phyloP scores from a whole-genome alignment of 129 eudicot species.

The Helichrysum umbraculigerum region DNA sequence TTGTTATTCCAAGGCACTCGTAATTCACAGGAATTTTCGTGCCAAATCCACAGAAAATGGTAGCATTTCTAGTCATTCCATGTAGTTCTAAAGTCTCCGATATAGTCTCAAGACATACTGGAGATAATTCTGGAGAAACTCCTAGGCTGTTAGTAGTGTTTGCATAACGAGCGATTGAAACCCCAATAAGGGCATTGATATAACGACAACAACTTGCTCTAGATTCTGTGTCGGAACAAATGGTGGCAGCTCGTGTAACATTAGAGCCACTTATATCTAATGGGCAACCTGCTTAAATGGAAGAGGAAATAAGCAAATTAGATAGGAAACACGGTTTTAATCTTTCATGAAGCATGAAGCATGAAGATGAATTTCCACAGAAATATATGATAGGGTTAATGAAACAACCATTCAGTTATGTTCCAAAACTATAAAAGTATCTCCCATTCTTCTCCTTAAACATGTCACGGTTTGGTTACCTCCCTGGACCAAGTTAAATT shows the following conservation, averaged over 20 bases:
- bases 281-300: conserved; percentile 72
- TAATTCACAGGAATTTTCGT: conserved; percentile 78
- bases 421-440: background rate
- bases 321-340: conserved; percentile 8
- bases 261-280: conserved; percentile 72
- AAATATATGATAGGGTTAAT: background rate
- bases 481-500: background rate
- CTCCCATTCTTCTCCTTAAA: conserved; percentile 4
- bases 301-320: conserved; percentile 18
- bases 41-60: conserved; percentile 81
- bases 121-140: conserved; percentile 56
- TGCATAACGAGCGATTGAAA: conserved; percentile 82
- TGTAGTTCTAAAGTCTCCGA: conserved; percentile 62
- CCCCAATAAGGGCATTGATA: conserved; percentile 74
- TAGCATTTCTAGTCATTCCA: conserved; percentile 73
- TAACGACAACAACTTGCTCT: conserved; percentile 89
- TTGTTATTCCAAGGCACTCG: conserved; percentile 83
- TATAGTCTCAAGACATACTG: conserved; percentile 62
- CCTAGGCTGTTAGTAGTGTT: conserved; percentile 74
- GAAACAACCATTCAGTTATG: background rate
- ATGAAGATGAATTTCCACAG: background rate
- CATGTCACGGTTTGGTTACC: conserved; percentile 14
- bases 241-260: conserved; percentile 59
- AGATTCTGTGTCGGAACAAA: conserved; percentile 66
- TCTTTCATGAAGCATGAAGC: background rate